Conservation (phyloP, 441 rosid genomes). For the Adansonia grandidieri region DNA sequence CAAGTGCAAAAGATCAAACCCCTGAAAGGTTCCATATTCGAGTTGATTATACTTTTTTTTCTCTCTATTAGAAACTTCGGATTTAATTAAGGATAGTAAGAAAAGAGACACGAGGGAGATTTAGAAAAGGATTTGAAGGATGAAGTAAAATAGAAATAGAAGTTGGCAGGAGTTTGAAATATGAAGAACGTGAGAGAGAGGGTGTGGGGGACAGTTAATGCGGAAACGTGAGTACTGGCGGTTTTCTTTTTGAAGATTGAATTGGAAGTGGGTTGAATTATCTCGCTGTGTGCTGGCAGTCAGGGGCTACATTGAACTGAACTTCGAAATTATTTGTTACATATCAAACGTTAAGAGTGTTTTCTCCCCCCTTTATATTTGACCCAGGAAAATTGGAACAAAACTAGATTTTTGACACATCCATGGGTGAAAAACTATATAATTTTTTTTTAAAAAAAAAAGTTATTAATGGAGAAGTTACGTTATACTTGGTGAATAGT, state of each 20-base stretch:
- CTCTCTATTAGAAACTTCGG: neutral
- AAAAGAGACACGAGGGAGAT: too few species aligned
- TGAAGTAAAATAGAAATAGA: neutral
- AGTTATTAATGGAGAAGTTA: too few species aligned
- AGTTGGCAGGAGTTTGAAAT: neutral
- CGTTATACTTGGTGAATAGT: too few species aligned
- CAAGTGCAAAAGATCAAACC: conserved; percentile 28
- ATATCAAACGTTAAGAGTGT: too few species aligned
- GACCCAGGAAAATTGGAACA: too few species aligned
- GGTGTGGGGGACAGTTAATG: neutral
- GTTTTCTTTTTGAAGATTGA: neutral
- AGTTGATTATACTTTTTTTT: neutral
- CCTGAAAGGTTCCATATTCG: conserved; percentile 28
- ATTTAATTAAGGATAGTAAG: neutral
- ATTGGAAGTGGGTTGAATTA: neutral
- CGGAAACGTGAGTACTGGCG: neutral
- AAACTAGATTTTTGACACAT: too few species aligned
- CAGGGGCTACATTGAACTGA: too few species aligned
- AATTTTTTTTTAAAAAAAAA: too few species aligned
- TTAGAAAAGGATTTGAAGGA: neutral
- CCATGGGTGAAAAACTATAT: too few species aligned
- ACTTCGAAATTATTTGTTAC: too few species aligned
- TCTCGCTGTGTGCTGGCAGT: neutral
- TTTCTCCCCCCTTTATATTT: too few species aligned
- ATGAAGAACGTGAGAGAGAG: neutral